A percentile compares a stretch with the other conserved stretches of the same genome.
phyloP scores from a whole-genome alignment of 305 asterid species.

The Solanum chacoense region DNA sequence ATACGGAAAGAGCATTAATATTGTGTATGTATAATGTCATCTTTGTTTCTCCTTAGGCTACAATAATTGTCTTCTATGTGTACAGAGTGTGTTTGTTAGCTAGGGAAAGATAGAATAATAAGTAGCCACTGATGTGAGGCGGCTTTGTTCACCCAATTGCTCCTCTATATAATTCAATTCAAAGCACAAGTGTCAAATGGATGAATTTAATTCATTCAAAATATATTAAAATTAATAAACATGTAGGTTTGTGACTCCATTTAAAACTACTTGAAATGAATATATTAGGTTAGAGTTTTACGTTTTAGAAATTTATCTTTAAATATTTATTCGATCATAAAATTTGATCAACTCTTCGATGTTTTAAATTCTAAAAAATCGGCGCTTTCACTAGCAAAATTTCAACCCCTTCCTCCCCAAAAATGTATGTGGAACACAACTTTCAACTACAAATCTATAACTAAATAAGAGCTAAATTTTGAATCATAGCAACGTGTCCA shows the following conservation, averaged over 20 bases:
- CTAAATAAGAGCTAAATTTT: neutral
- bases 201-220: neutral
- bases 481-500: neutral
- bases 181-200: neutral
- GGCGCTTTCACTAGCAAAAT: neutral
- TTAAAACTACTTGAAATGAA: neutral
- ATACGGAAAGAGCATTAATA: neutral
- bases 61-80: neutral
- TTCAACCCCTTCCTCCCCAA: neutral
- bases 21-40: neutral
- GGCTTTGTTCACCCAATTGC: slow-evolving; percentile 52
- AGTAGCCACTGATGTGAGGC: slow-evolving; percentile 41
- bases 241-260: neutral
- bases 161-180: neutral
- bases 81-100: neutral
- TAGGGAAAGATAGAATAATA: neutral
- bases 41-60: neutral
- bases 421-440: neutral
- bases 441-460: neutral
- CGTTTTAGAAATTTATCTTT: neutral
- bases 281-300: neutral
- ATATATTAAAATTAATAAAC: neutral
- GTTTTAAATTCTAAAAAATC: no score
- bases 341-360: neutral
- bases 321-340: neutral